Evolutionary conservation across 1,139 yeast genomes (phyloP), one percentile per base, ranked within the genome.

Genomic region (Geotrichum citri-aurantii): DNA sequence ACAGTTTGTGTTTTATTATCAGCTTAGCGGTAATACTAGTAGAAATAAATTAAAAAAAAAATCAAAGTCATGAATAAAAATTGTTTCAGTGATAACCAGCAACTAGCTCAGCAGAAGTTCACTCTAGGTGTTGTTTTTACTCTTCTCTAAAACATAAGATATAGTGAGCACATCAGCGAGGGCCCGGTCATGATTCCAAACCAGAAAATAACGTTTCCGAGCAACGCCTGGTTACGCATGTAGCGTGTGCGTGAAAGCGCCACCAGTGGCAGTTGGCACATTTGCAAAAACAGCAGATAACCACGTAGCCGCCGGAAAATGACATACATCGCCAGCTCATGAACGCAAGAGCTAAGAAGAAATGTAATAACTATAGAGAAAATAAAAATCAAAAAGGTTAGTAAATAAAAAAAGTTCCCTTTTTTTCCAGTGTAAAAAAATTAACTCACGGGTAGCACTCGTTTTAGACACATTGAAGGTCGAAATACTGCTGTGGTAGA

Each of bases 121-220:
- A n/a, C n/a, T n/a, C n/a, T n/a, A n/a, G n/a, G n/a, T n/a, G n/a
- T n/a, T n/a, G n/a, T n/a, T n/a, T n/a, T n/a, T n/a, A n/a, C n/a
- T n/a, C n/a, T n/a, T n/a, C n/a, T n/a, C 65, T 71, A 92, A 67
- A 88, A 90, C 4, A 91, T 83, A 64, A 93, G 77, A 69, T 93
- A 93, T 62, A 90, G 76, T 0, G 95, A 84, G 70, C 97, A 88
- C 76, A 92, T 83, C 67, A 93, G 73, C 64, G 97, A 85, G 8
- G 99, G 98, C 0, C 97, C 97, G 11, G 88, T 79, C 55, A 90
- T 85, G 58, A 93, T 86, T 8, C 98, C 98, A 58, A 88, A 68
- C 99, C 99, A 93, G 74, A 95, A 93, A 19, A 90, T 76, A 52
- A 84, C 81, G 69, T 89, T 92, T 1, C 97, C 97, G 54, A 91